These are phyloP conservation scores for Neckera pumila DNA, from an alignment of 225 moss, liverwort and hornwort genomes.

Conservation along the genomic window DNA sequence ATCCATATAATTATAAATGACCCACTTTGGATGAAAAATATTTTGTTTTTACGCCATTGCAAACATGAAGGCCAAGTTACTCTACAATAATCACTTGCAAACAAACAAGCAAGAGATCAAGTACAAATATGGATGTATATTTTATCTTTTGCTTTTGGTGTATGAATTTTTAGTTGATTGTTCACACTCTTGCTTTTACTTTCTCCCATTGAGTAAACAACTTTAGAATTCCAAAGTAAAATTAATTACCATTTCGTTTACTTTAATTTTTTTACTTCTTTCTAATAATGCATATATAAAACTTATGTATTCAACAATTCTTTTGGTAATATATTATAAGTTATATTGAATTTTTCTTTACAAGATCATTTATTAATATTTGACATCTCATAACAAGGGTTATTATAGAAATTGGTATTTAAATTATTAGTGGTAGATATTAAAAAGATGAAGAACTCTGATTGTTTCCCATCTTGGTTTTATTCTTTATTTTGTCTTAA, in stretches of 20 bases:
- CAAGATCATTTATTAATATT: neutral
- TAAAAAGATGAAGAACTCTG: neutral
- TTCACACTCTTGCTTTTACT: neutral
- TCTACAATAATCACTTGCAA: too few relatives aligned
- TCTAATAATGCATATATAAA: neutral
- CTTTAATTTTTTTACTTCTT: neutral
- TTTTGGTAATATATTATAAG: neutral
- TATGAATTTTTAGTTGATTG: neutral
- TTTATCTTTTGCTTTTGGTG: neutral
- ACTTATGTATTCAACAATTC: neutral
- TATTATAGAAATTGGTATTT: neutral
- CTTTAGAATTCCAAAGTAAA: neutral
- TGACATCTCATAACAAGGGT: neutral
- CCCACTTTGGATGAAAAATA: too few relatives aligned
- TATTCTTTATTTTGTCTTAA: neutral
- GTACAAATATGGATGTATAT: neutral
- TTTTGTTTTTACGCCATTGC: too few relatives aligned
- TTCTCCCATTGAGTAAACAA: neutral
- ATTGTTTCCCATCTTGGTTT: neutral
- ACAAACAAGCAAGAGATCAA: neutral
- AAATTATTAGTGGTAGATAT: too few relatives aligned
- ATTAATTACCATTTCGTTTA: neutral
- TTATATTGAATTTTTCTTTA: too few relatives aligned
- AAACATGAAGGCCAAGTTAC: too few relatives aligned
- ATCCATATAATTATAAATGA: too few relatives aligned